Base-by-base conservation (phyloP, 2,329 filamentous ascomycete genomes). In the Aphanoascus verrucosus region DNA sequence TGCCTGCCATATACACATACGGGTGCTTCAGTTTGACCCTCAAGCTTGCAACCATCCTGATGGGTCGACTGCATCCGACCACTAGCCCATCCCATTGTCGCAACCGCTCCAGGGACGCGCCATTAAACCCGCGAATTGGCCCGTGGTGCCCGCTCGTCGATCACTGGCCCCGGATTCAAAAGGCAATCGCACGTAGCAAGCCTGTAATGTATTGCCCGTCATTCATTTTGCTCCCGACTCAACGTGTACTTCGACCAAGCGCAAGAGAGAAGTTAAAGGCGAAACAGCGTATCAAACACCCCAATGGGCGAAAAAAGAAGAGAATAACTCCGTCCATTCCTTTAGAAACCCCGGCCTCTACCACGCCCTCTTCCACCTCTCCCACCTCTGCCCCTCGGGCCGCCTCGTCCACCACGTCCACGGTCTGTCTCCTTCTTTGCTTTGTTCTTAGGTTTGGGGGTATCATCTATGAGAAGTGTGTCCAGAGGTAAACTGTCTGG, bases 361-460 rank as follows among this genome's bases (percentile, higher is more conserved):
- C 80, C 80, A 52, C 81, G 72, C 20, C 80, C 77, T 45, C 78
- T 69, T 12, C 77, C 75, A 44, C 72, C 75, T 45, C 72, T 63
- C 15, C 78, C 72, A 55, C 81, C 76, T 28, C 76, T 68, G 49
- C 75, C 61, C 40, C 72, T 69, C 42, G 77, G 69, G 17, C 73
- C 67, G 45, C 74, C 67, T 43, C 76, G 72, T 44, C 74, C 70
- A 35, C 74, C 70, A 35, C 69, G 68, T 28, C 80, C 79, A 46
- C 83, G 75, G 50, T 74, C 72, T 41, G 67, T 79, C 74, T 97
- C 93, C 79, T 98, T 98, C 67, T 91, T 82, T 23, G 93, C 91
- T 83, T 98, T 98, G 76, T 98, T 98, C 85, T 97, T 97, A 57
- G 93, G 91, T 78, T 98, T 98, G 49, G 91, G 89, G 64, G 88